These are phyloP conservation scores for Thermothelomyces thermophilus DNA, from an alignment of 2,329 filamentous ascomycete genomes.

Conservation along the genomic window DNA sequence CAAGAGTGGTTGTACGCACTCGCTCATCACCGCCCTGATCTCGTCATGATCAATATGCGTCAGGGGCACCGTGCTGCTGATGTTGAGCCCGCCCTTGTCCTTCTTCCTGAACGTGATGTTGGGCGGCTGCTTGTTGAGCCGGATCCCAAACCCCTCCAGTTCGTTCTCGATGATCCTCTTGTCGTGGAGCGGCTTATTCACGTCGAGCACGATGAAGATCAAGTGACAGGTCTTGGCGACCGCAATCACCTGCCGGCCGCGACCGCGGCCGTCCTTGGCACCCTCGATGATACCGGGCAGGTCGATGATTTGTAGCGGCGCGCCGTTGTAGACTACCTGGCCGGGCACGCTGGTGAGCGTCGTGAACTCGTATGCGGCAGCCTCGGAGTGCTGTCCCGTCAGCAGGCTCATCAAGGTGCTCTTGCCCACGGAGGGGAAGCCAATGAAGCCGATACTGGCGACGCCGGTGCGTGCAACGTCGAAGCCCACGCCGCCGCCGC, in stretches of 20 bases:
- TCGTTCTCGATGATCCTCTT: conserved; percentile 94
- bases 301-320: conserved; percentile 97
- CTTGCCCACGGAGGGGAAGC: conserved; percentile 96
- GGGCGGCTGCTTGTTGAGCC: conserved; percentile 93
- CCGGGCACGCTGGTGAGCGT: conserved; percentile 95
- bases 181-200: conserved; percentile 96
- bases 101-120: conserved; percentile 99
- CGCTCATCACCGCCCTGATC: conserved; percentile 95
- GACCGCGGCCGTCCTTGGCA: conserved; percentile 94
- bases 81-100: conserved; percentile 94
- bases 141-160: conserved; percentile 93
- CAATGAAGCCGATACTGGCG: conserved; percentile 94
- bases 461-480: conserved; percentile 97
- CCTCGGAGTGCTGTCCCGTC: conserved; percentile 96
- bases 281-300: conserved; percentile 98
- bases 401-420: conserved; percentile 93
- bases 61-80: conserved; percentile 89
- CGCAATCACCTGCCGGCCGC: conserved; percentile 96
- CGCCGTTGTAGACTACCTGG: conserved; percentile 90
- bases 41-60: conserved; percentile 92
- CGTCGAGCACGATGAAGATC: conserved; percentile 97
- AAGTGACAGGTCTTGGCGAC: conserved; percentile 98
- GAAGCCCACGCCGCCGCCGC: conserved; percentile 84
- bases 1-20: conserved; percentile 34
- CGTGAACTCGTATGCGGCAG: conserved; percentile 96